These are phyloP conservation scores for Phaeodactylum tricornutum DNA, from an alignment of 108 stramenopile species.

Conservation along the genomic window DNA sequence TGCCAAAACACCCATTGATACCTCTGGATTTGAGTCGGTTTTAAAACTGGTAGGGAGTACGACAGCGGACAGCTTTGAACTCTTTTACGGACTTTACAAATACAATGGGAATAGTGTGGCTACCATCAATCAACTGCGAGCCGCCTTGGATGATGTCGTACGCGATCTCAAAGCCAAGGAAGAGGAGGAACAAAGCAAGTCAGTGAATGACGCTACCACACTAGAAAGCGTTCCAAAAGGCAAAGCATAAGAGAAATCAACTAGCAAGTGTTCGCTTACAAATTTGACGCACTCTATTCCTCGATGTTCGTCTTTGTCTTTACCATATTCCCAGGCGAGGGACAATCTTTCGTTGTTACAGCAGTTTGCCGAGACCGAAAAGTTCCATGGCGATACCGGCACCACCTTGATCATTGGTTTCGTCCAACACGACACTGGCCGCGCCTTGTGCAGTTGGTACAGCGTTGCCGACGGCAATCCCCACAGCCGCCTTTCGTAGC, in stretches of 20 bases:
- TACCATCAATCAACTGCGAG: slow-evolving; percentile 41
- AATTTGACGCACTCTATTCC: too few species aligned
- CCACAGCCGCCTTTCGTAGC: slow-evolving; percentile 66
- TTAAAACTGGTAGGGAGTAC: slow-evolving; percentile 88
- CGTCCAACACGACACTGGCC: slow-evolving; percentile 46
- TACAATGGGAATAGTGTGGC: slow-evolving; percentile 75
- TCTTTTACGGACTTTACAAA: slow-evolving; percentile 96
- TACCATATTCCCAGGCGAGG: too few species aligned
- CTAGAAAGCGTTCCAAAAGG: too few species aligned
- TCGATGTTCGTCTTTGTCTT: too few species aligned
- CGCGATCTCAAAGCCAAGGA: slow-evolving; percentile 40
- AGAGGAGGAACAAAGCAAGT: slow-evolving; percentile 26
- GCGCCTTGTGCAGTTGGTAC: slow-evolving; percentile 55
- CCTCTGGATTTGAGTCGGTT: slow-evolving; percentile 92
- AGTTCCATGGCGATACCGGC: slow-evolving; percentile 83
- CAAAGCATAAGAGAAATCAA: too few species aligned
- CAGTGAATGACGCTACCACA: too few species aligned
- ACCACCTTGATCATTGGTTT: slow-evolving; percentile 79
- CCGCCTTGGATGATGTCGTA: slow-evolving; percentile 59
- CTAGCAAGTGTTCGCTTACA: too few species aligned
- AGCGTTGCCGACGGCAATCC: slow-evolving; percentile 84
- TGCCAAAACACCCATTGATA: slow-evolving; percentile 83
- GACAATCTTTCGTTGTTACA: slow-evolving; percentile 2
- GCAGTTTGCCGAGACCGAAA: slow-evolving; percentile 2
- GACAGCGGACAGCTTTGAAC: slow-evolving; percentile 93